Evolutionary conservation across 345 rosid species (phyloP), one percentile per base, ranked within the genome.

Genomic region (Gossypium longicalyx): DNA sequence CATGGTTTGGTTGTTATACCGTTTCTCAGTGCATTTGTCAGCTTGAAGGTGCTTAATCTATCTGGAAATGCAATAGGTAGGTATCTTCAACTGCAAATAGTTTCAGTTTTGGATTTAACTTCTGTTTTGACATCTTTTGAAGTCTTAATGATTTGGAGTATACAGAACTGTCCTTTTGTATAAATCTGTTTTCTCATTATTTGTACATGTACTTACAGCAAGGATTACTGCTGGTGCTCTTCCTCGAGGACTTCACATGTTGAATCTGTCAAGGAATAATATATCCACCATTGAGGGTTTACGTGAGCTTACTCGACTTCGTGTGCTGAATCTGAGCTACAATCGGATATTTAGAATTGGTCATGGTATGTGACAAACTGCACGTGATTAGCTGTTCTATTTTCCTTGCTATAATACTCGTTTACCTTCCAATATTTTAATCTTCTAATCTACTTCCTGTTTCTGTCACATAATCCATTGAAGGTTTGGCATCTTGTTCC

Each of bases 401-500:
- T 57, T 73, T 53, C 34, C 27, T 67, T 16, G 52, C 45, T 29
- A 12, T 27, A 5, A 4, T 5, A n/a, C 17, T 58, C 19, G 7
- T 44, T 17, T 60, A 9, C 19, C 47, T 17, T 48, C 20, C 6
- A 52, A 12, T 58, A 49, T 3, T 69, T 47, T 17, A 25, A 27
- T 17, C 58, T 34, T 25, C 6, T 25, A 13, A n/a, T 70, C 51
- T 27, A 9, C 64, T 51, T 38, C 22, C 4, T 13, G 16, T 17
- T 64, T 13, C 20, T 13, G 16, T 17, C 72, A 20, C 63, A 56
- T 66, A 16, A 45, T 51, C 23, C 52, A 67, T 45, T 63, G 22
- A 59, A 93, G 99, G 99, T 71, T 81, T 95, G 80, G 99, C 98
- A 73, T 95, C 97, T 27, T 93, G 97, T 82, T 91, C 97, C 61